These are phyloP conservation scores for Pseudopyricularia cyperi DNA, from an alignment of 2,329 filamentous ascomycete species.

Conservation along the genomic window DNA sequence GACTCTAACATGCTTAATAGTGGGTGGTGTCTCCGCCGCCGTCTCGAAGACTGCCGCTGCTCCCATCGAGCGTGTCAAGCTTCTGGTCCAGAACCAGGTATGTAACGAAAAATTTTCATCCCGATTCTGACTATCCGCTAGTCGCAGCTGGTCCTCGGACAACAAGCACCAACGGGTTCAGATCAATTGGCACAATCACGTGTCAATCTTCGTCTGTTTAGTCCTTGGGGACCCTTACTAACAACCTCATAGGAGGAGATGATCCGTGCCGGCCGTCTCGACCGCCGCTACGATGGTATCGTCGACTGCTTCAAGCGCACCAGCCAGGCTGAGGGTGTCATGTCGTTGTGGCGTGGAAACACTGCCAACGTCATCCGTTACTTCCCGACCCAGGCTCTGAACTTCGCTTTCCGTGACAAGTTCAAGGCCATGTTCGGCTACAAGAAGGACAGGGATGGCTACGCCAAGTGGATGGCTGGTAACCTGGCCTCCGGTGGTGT, in stretches of 20 bases:
- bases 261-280: constrained; percentile 96
- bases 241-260: constrained; percentile 78
- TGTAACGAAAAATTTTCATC: constrained; percentile 22
- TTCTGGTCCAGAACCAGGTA: constrained; percentile 99
- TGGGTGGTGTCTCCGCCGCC: constrained; percentile 99
- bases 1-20: constrained; percentile 31
- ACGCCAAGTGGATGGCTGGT: constrained; percentile 97
- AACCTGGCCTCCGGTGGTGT: constrained; percentile 99
- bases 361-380: constrained; percentile 99
- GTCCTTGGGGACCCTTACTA: constrained; percentile 10
- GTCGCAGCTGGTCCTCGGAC: background rate
- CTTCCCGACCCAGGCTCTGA: constrained; percentile 99
- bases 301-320: constrained; percentile 91
- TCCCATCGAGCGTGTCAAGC: constrained; percentile 99
- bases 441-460: constrained; percentile 99
- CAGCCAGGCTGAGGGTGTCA: constrained; percentile 77
- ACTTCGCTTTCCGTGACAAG: constrained; percentile 99
- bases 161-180: background rate
- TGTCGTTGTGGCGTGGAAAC: constrained; percentile 98
- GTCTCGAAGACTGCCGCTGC: constrained; percentile 99
- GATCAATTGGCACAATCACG: background rate
- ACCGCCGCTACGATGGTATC: constrained; percentile 93
- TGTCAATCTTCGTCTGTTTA: background rate
- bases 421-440: constrained; percentile 99
- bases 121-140: background rate